Percentiles rank a stretch among this genome's conserved stretches.
These are phyloP conservation scores for Rhodosporidiobolus odoratus DNA, from an alignment of 768 basidiomycete species.

Conservation along the genomic window DNA sequence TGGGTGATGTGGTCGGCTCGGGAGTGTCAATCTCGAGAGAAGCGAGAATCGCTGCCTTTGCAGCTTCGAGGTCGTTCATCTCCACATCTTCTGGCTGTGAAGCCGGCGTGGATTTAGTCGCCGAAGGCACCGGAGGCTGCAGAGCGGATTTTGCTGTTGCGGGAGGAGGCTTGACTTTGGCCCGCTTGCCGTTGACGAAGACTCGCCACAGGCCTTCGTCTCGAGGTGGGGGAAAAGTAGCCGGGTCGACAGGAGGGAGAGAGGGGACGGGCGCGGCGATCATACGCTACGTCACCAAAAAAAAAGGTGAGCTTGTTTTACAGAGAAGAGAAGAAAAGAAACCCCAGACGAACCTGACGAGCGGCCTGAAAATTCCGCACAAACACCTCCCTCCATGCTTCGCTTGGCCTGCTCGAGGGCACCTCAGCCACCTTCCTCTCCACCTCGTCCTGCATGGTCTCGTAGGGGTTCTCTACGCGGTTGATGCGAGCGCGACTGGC, in stretches of 20 bases:
- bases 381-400: conserved; percentile 30
- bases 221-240: conserved; percentile 4
- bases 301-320: neutral
- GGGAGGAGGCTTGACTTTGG: neutral
- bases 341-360: conserved; percentile 8
- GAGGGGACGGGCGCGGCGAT: neutral
- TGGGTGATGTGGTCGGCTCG: neutral
- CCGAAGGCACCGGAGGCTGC: neutral
- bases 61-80: conserved; percentile 17
- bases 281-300: conserved; percentile 7
- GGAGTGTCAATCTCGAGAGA: conserved; percentile 26
- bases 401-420: conserved; percentile 11
- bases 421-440: neutral
- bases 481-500: conserved; percentile 21
- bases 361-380: conserved; percentile 26
- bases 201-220: conserved; percentile 28
- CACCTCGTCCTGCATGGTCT: neutral
- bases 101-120: neutral
- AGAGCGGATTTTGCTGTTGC: too few species aligned
- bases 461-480: conserved; percentile 32
- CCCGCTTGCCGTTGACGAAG: conserved; percentile 32
- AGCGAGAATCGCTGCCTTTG: conserved; percentile 25
- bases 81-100: neutral
- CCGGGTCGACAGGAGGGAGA: neutral
- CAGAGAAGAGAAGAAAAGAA: neutral